Evolutionary conservation across 2,329 filamentous ascomycete genomes (phyloP).

Genomic region (Fusarium xylarioides): DNA sequence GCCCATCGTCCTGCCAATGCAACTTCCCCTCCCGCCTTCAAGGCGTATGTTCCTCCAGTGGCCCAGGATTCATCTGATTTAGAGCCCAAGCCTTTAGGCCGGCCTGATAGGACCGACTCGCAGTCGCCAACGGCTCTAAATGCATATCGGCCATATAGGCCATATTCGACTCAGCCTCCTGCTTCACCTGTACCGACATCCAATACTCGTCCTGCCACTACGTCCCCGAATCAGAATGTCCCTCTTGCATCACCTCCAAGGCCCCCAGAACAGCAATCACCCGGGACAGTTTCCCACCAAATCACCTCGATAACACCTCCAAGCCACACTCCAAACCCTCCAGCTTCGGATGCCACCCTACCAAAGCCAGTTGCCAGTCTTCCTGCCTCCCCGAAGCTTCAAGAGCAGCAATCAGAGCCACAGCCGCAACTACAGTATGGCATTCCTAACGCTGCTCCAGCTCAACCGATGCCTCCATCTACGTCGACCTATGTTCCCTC

Average conservation of each 20-base stretch:
- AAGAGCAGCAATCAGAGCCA: conserved; percentile 2
- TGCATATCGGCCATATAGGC: conserved; percentile 46
- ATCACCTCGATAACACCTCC: conserved; percentile 23
- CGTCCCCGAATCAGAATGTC: conserved; percentile 6
- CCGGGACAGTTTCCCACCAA: conserved; percentile 37
- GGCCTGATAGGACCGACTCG: conserved; percentile 25
- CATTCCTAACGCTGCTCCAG: conserved; percentile 16
- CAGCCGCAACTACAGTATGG: conserved; percentile 11
- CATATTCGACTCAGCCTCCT: conserved; percentile 28
- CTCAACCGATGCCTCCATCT: conserved; percentile 15
- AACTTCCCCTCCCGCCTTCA: conserved; percentile 36
- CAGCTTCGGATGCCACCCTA: not conserved
- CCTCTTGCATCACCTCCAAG: conserved; percentile 8
- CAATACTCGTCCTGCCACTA: conserved; percentile 4
- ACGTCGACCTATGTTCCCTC: conserved; percentile 20
- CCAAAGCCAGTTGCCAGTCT: conserved; percentile 12
- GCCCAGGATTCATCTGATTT: conserved; percentile 18
- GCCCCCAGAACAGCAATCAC: conserved; percentile 15
- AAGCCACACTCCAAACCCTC: not conserved
- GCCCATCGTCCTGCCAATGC: conserved; percentile 37
- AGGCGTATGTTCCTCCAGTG: conserved; percentile 43
- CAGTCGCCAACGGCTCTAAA: conserved; percentile 35
- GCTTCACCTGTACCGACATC: not conserved
- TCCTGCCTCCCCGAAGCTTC: conserved; percentile 19
- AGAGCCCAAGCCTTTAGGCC: conserved; percentile 9